Base-by-base conservation (phyloP, 768 basidiomycete species). In the Suillus hirtellus region DNA sequence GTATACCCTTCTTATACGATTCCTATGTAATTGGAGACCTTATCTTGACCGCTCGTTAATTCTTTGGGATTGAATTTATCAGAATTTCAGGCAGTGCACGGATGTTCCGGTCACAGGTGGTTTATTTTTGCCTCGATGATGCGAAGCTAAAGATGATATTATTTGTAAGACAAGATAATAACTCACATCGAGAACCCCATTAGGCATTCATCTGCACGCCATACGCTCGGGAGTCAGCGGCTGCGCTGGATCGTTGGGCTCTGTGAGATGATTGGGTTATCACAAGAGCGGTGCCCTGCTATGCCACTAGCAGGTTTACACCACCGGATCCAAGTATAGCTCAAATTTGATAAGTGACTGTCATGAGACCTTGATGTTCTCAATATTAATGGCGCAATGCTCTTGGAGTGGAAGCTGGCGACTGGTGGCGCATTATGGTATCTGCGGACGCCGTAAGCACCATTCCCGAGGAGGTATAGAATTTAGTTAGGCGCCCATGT, bases 1-100 rank as follows among this genome's bases (percentile, higher is more conserved):
- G 34, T 64, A 68, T 68, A 68, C 67, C 67, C 67, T 53, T 59
- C 60, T 62, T 53, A 56, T 66, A 64, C 60, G 65, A 68, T 68
- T 64, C 60, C 52, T 66, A 61, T 68, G 67, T 68, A 68, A 68
- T 68, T 49, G 65, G 61, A 64, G 60, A 50, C 47, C 59, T 58
- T 61, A 65, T 63, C 52, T 66, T 68, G 62, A 60, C 60, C 67
- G 46, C 44, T 44, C 46, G 24, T 61, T 58, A 58, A 58, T 58
- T 58, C 17, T 58, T 58, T 42, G 56, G 27, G 24, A 31, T 58
- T 31, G 56, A 58, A 58, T 58, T 31, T 27, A 58, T 43, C 5
- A 38, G 12, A 35, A 15, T 21, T 56, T 56, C 21, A 24, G 12
- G 38, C 35, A 3, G 35, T 5, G 19, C 19, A n/a, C 50, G 31